phyloP scores from a whole-genome alignment of 805 yeast genomes.

The Sugiyamaella boreocaroliniensis region DNA sequence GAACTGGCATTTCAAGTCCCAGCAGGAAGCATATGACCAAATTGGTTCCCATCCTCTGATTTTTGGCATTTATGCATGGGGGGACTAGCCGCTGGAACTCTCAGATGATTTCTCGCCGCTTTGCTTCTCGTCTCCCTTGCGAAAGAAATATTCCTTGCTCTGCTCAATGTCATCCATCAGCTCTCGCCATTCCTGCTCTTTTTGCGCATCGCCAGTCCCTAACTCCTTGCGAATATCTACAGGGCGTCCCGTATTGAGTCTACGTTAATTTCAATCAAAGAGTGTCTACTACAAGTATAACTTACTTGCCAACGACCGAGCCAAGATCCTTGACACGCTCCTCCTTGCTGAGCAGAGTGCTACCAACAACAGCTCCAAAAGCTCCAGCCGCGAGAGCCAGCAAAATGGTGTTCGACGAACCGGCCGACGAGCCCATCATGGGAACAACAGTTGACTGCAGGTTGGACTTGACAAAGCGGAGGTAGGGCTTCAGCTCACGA shows the following conservation, averaged over 20 bases:
- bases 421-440: background rate
- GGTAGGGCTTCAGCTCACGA: constrained; percentile 82
- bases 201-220: constrained; percentile 14
- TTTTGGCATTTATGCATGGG: too few relatives aligned
- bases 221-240: constrained; percentile 23
- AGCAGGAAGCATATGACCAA: too few relatives aligned
- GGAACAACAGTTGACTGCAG: constrained; percentile 1
- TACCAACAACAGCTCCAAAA: constrained; percentile 1
- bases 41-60: too few relatives aligned
- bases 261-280: constrained; percentile 1
- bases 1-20: too few relatives aligned
- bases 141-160: constrained; percentile 8
- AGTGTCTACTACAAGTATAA: background rate
- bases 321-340: constrained; percentile 9
- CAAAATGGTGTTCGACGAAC: background rate
- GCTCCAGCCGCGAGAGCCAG: constrained; percentile 6
- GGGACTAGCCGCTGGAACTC: too few relatives aligned
- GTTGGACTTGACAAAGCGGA: constrained; percentile 53
- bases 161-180: constrained; percentile 10
- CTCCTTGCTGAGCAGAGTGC: constrained; percentile 6
- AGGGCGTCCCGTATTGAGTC: constrained; percentile 10
- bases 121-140: constrained; percentile 3
- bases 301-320: constrained; percentile 13
- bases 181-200: constrained; percentile 14
- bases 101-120: too few relatives aligned